Evolutionary conservation across 2,329 filamentous ascomycete species (phyloP).

Genomic region (Neoascochyta sp.): DNA sequence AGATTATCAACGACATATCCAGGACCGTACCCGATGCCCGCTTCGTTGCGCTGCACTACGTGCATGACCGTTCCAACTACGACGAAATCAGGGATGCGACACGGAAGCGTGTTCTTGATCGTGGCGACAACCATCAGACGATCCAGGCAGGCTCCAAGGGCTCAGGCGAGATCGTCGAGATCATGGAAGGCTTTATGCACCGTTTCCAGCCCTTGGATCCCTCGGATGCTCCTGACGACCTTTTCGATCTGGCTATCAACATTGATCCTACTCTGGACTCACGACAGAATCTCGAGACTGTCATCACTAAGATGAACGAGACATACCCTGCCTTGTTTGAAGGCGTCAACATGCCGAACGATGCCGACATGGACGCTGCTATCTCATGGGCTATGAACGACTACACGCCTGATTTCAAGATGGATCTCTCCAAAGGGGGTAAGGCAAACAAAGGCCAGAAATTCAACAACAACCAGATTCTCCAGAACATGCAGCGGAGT

Average conservation of each 20-base stretch:
- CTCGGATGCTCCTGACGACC: conserved; percentile 66
- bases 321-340: conserved; percentile 73
- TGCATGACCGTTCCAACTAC: conserved; percentile 67
- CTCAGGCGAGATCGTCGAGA: conserved; percentile 69
- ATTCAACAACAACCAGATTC: conserved; percentile 39
- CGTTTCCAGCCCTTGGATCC: conserved; percentile 77
- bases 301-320: conserved; percentile 68
- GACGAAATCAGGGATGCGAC: conserved; percentile 71
- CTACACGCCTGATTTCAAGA: conserved; percentile 72
- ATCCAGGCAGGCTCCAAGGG: conserved; percentile 80
- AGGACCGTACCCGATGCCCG: conserved; percentile 60
- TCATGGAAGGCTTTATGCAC: conserved; percentile 91
- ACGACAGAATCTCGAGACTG: conserved; percentile 77
- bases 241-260: conserved; percentile 81
- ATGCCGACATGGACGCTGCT: conserved; percentile 73
- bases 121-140: conserved; percentile 96
- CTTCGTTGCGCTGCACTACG: conserved; percentile 84
- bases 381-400: conserved; percentile 70
- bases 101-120: conserved; percentile 70
- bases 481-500: conserved; percentile 28
- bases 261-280: conserved; percentile 76
- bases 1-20: conserved; percentile 76
- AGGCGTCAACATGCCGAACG: conserved; percentile 58
- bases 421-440: conserved; percentile 61
- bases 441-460: conserved; percentile 16